Base-by-base conservation (phyloP, 495 filamentous ascomycete species). In the Clohesyomyces aquaticus region DNA sequence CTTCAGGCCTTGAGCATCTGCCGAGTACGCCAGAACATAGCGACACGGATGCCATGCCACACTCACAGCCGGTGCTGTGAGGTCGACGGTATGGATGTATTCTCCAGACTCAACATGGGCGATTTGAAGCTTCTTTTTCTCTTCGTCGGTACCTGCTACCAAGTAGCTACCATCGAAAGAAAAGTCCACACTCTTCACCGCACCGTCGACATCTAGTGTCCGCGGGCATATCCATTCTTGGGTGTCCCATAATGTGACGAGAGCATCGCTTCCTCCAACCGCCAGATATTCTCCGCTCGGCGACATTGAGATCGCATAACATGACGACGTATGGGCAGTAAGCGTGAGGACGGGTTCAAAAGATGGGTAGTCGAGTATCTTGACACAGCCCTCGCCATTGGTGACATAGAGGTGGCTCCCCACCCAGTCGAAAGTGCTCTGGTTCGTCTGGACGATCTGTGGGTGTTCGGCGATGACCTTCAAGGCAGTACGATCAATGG, bases 211-310 rank as follows among this genome's bases (percentile, higher is more conserved):
- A 55, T 83, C 84, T 21, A 96, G 77, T 3, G 91, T 96, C 55
- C 90, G 85, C 49, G 87, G 81, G 71, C 91, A 96, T 54, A 94
- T 87, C 92, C 91, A 97, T 70, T 95, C 89, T 29, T 82, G 84
- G 0, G 95, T 96, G 73, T 97, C 92, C 88, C 93, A 98, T 16
- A 98, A 82, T 4, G 88, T 81, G 50, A 97, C 88, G 16, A 96
- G 82, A 0, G 91, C 89, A 75, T 98, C 95, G 54, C 87, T 88
- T 9, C 91, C 93, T 42, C 93, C 95, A 2, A 93, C 85, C 18
- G 95, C 94, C 19, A 98, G 81, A 69, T 91, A 91, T 49, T 85
- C 82, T 32, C 87, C 90, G 19, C 83, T 87, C 1, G 92, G 91
- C 10, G 89, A 88, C 46, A 92, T 79, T 54, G 87, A 81, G 41